phyloP scores from a whole-genome alignment of 129 eudicot genomes.

The Centaurea solstitialis region DNA sequence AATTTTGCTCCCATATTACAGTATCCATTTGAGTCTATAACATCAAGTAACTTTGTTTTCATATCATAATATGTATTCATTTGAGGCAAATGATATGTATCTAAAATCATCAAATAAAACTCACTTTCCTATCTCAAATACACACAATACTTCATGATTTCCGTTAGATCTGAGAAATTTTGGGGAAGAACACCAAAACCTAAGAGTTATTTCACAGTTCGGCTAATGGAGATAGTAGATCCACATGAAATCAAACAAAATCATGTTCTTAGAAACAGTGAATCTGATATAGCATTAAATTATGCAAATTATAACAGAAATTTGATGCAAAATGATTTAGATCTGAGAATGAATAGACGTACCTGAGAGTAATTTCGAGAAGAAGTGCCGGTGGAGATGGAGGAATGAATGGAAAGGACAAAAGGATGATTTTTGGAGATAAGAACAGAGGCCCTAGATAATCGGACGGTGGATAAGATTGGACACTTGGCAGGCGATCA shows the following conservation, averaged over 20 bases:
- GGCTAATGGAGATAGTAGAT: conserved; percentile 20
- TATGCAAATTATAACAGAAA: background rate
- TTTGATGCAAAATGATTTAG: background rate
- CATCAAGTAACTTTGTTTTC: background rate
- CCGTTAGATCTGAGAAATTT: conserved; percentile 20
- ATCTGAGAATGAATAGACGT: background rate
- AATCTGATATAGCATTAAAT: background rate
- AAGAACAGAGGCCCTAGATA: conserved; percentile 30
- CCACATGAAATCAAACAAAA: conserved; percentile 25
- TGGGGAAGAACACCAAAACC: background rate
- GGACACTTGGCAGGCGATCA: conserved; percentile 28
- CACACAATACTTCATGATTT: background rate
- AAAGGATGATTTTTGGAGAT: conserved; percentile 12
- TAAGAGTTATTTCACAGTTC: conserved; percentile 3
- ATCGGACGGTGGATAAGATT: conserved; percentile 4
- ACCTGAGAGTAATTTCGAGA: conserved; percentile 16
- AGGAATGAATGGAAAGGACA: conserved; percentile 5
- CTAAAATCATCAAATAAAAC: background rate
- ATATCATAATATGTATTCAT: background rate
- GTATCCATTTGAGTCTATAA: background rate
- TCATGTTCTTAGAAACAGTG: background rate
- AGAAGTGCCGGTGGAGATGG: background rate
- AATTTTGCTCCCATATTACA: conserved; percentile 17
- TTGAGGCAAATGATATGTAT: conserved; percentile 2
- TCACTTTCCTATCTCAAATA: background rate